A percentile compares a stretch with the other conserved stretches of the same genome.
phyloP scores from a whole-genome alignment of 441 rosid species.

The Monsonia emarginata region DNA sequence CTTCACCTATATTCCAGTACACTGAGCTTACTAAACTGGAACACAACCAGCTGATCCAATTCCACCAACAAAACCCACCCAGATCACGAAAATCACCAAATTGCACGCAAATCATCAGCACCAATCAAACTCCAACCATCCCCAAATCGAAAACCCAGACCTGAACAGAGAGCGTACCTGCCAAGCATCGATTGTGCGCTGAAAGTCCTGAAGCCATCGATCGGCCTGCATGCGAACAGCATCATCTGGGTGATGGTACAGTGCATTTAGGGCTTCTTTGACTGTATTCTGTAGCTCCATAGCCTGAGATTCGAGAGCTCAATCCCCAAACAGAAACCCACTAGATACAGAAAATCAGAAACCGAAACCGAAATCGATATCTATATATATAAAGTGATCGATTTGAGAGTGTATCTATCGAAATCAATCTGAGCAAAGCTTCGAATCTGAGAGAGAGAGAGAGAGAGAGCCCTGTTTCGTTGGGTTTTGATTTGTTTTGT shows the following conservation, averaged over 20 bases:
- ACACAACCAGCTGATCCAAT: slow-evolving; percentile 8
- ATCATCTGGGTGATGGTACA: slow-evolving; percentile 92
- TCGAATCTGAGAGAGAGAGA: neutral
- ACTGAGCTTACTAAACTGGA: neutral
- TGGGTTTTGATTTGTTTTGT: neutral
- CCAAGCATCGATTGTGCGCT: slow-evolving; percentile 94
- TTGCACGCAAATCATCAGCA: neutral
- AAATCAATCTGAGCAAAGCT: neutral
- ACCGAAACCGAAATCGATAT: neutral
- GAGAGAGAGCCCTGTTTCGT: too few relatives aligned
- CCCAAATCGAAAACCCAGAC: neutral
- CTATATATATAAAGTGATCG: neutral
- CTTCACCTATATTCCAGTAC: neutral
- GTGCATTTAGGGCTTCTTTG: slow-evolving; percentile 88
- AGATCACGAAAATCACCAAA: neutral
- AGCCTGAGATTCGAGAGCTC: neutral
- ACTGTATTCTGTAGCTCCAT: slow-evolving; percentile 84
- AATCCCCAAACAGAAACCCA: neutral
- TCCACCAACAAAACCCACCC: neutral
- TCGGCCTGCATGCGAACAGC: slow-evolving; percentile 73
- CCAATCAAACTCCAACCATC: neutral
- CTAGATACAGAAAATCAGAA: neutral
- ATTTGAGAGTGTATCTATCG: neutral
- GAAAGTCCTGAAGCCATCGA: slow-evolving; percentile 84
- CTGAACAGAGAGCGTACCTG: slow-evolving; percentile 39